Evolutionary conservation across 768 basidiomycete species (phyloP).

Genomic region (Cubamyces sp.): DNA sequence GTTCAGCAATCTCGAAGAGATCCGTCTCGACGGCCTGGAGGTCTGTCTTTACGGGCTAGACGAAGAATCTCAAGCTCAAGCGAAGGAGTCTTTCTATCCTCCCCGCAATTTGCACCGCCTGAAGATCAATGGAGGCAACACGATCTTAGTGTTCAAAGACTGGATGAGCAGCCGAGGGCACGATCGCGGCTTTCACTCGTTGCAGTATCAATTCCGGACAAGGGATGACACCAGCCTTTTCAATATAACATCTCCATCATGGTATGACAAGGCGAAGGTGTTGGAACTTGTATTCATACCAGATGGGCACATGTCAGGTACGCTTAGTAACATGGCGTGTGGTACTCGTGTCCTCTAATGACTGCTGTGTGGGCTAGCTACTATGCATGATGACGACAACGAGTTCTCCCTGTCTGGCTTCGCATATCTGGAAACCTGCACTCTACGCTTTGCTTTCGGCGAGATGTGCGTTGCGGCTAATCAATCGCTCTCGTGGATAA

Average conservation of each 20-base stretch:
- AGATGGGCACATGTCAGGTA: slow-evolving; percentile 7
- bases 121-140: neutral
- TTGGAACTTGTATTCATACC: slow-evolving; percentile 12
- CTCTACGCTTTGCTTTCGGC: slow-evolving; percentile 25
- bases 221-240: neutral
- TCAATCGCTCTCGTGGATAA: slow-evolving; percentile 29
- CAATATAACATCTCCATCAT: neutral
- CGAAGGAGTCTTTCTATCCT: neutral
- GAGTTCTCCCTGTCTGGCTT: slow-evolving; percentile 22
- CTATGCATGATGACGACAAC: neutral
- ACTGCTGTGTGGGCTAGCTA: neutral
- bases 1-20: neutral
- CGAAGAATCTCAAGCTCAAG: neutral
- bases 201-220: neutral
- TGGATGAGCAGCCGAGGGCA: slow-evolving; percentile 1
- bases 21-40: neutral
- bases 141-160: neutral
- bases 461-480: slow-evolving; percentile 34
- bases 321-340: neutral
- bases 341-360: neutral
- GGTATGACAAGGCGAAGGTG: slow-evolving; percentile 1
- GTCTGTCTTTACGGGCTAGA: neutral
- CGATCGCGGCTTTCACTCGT: neutral
- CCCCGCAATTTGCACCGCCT: slow-evolving; percentile 2
- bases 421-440: slow-evolving; percentile 24